A percentile compares a stretch with the other conserved stretches of the same genome.
These are phyloP conservation scores for Acrasis kona DNA, from an alignment of 78 protist species.

Conservation along the genomic window DNA sequence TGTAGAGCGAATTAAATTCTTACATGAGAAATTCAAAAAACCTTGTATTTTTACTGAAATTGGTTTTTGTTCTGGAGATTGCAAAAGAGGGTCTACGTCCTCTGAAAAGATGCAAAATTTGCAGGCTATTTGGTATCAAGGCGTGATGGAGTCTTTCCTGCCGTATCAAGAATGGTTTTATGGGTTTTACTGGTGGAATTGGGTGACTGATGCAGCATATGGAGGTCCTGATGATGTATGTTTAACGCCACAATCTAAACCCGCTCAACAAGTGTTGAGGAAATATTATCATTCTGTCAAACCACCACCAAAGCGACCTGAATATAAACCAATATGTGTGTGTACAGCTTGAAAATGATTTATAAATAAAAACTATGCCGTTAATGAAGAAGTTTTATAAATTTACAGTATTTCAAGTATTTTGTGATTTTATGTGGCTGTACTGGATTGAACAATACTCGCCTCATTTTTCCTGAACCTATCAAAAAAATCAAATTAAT, in stretches of 20 bases:
- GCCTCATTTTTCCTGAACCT: too few relatives aligned
- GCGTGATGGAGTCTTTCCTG: not conserved
- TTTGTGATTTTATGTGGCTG: too few relatives aligned
- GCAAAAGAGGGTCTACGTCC: not conserved
- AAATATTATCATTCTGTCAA: not conserved
- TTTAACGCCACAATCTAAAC: conserved; percentile 3
- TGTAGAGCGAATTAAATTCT: not conserved
- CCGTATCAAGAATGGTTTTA: not conserved
- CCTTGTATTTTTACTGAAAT: conserved; percentile 32
- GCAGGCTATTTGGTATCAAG: conserved; percentile 1
- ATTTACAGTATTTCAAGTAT: too few relatives aligned
- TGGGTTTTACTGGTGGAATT: conserved; percentile 13
- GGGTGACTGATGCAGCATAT: conserved; percentile 11
- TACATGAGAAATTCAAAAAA: conserved; percentile 18
- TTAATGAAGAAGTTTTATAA: too few relatives aligned
- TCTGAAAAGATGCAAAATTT: not conserved
- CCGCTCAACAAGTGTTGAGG: not conserved
- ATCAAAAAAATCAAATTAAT: too few relatives aligned
- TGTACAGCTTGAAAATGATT: too few relatives aligned
- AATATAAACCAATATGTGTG: not conserved
- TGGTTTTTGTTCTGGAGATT: conserved; percentile 19
- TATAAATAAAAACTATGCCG: too few relatives aligned
- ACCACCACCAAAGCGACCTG: not conserved
- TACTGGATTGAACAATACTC: too few relatives aligned
- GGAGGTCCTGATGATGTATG: not conserved